phyloP scores from a whole-genome alignment of 345 rosid species.

The Dovyalis caffra region DNA sequence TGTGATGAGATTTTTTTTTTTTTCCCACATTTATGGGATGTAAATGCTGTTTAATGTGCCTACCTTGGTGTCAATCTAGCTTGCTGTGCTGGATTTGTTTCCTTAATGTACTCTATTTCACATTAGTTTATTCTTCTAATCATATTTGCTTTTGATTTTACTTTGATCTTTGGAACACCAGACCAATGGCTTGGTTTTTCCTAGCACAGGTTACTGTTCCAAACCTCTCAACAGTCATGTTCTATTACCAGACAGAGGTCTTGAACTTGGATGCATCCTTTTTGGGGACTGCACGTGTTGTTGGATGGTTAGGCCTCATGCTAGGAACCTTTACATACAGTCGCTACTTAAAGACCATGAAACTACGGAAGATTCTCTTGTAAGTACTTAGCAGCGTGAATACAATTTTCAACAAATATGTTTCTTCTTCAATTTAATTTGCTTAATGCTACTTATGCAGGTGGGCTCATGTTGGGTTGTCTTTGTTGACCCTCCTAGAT shows the following conservation, averaged over 20 bases:
- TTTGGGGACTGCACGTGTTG: slow-evolving; percentile 80
- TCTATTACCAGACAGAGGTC: slow-evolving; percentile 91
- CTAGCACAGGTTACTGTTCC: slow-evolving; percentile 82
- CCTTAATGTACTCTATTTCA: background rate
- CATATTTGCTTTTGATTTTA: slow-evolving; percentile 18
- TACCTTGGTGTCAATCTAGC: slow-evolving; percentile 1
- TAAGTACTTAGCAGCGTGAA: slow-evolving; percentile 32
- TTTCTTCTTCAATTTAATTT: slow-evolving; percentile 3
- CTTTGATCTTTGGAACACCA: slow-evolving; percentile 34
- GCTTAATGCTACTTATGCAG: slow-evolving; percentile 40
- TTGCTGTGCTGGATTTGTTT: background rate
- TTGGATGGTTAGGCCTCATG: slow-evolving; percentile 97
- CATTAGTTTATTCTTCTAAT: slow-evolving; percentile 17
- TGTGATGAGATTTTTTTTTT: background rate
- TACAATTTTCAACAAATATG: background rate
- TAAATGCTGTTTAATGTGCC: slow-evolving; percentile 1
- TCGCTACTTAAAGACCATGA: slow-evolving; percentile 67
- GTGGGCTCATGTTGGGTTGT: slow-evolving; percentile 73
- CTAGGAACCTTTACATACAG: slow-evolving; percentile 77
- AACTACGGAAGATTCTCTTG: slow-evolving; percentile 73
- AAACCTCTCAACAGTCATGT: slow-evolving; percentile 89
- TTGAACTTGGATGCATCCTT: slow-evolving; percentile 84
- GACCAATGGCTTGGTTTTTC: slow-evolving; percentile 99
- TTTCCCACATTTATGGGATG: background rate
- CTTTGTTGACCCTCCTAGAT: slow-evolving; percentile 62